Base-by-base conservation (phyloP, 345 rosid species). In the Pugionium cornutum region DNA sequence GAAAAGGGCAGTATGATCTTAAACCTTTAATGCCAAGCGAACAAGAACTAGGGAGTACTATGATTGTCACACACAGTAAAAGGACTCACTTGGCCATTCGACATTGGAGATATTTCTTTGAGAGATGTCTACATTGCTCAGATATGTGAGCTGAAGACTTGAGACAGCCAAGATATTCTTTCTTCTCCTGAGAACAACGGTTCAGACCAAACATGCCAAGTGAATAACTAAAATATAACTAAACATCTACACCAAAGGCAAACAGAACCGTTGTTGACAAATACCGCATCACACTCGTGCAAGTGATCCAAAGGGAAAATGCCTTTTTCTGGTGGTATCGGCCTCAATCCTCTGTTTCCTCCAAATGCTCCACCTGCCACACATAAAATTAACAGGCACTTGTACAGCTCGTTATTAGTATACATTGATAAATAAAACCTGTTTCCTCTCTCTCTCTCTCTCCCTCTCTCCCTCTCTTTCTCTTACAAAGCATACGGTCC, bases 301-400 rank as follows among this genome's bases (percentile, higher is more conserved):
- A 84, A 50, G 62, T 94, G 95, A 75, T 94, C 99, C 80, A 94
- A 77, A 59, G 96, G 99, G 73, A 94, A 90, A 67, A 90, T 69
- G 65, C 97, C 99, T 55, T 94, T 90, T 58, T 90, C 97, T 1
- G 99, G 97, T 10, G 99, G 97, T 52, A 88, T 90, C 0, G 99
- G 96, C 41, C 91, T 83, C 58, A 75, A 42, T 63, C 99, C 99
- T 73, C 97, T 86, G 66, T 79, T 87, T 72, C 99, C 96, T 62
- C 99, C 99, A 76, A 88, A 90, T 59, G 96, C 96, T 58, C 97
- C 99, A 62, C 96, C 99, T 90, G 73, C 66, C 34, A 72, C 30
- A 62, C 31, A 25, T 42, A 30, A 18, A 28, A 26, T 8, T 32
- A 58, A 7, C 69, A 44, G 1, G 4, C 27, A 50, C 42, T 7